Evolutionary conservation across 1,284 basidiomycete genomes (phyloP), one percentile per base, ranked within the genome.

Genomic region (Fomitopsis pinicola): DNA sequence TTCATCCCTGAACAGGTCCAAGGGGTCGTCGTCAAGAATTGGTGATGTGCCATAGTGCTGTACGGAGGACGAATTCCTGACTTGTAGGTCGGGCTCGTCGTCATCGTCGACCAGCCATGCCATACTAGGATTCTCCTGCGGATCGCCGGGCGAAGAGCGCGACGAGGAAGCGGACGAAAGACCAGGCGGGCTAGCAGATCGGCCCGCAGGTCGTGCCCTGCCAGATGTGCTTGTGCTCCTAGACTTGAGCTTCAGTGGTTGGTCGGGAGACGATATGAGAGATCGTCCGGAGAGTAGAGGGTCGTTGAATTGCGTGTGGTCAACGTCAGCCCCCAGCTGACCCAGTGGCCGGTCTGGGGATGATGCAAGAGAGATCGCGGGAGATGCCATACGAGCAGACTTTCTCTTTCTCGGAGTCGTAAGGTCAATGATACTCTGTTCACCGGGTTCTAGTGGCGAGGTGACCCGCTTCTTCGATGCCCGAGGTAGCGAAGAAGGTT

Each of bases 51-150:
- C 15, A 12, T 40, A 42, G 33, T 61, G 58, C 7, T 53, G 44
- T 14, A 42, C 38, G 2, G 71, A 56, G 8, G 83, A 84, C 22
- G 84, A 85, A 54, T 75, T 72, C 10, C 81, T 57, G 45, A 87
- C 78, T 57, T 80, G 76, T 61, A 87, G 74, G 54, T 79, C 76
- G 3, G 76, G 76, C 3, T 81, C 80, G 59, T 71, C 70, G 45
- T 86, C 86, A 48, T 73, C 71, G 7, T 85, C 85, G 12, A 89
- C 72, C 26, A 89, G 75, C 87, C 88, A 89, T 2, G 82, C 79
- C 73, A 89, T 84, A 64, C 77, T 77, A 40, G 64, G 58, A 46
- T 66, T 63, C 17, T 33, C 22, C 2, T 50, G 55, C 17, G 14
- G 33, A n/a, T 61, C 42, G n/a, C 58, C 57, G 4, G 62, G 50